Evolutionary conservation across 2,329 filamentous ascomycete genomes (phyloP).

Genomic region (Akanthomyces uredinophilus): DNA sequence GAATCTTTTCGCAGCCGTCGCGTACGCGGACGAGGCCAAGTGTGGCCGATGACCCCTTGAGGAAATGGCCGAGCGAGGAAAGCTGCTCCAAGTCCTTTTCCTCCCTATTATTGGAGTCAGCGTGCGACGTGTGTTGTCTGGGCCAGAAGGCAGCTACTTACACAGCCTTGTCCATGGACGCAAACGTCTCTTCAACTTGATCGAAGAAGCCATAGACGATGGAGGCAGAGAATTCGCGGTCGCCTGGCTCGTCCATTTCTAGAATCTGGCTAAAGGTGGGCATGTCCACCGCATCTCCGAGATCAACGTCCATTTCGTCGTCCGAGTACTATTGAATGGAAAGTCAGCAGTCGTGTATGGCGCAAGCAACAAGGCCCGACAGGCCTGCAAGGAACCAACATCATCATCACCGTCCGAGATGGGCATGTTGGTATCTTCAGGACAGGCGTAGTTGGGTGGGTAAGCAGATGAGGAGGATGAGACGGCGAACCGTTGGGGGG

Average conservation of each 20-base stretch:
- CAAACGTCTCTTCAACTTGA: constrained; percentile 82
- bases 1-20: constrained; percentile 93
- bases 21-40: constrained; percentile 86
- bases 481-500: constrained; percentile 2
- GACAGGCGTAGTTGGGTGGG: not conserved
- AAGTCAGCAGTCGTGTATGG: not conserved
- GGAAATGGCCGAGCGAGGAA: constrained; percentile 84
- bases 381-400: constrained; percentile 9
- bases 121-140: no score
- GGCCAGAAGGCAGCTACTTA: constrained; percentile 45
- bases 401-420: constrained; percentile 4
- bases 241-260: constrained; percentile 92
- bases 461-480: not conserved
- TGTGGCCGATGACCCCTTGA: constrained; percentile 95
- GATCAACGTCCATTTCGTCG: constrained; percentile 48
- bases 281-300: constrained; percentile 72
- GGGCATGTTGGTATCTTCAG: not conserved
- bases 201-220: constrained; percentile 92
- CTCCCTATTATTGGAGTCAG: constrained; percentile 42
- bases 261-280: constrained; percentile 89
- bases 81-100: constrained; percentile 66
- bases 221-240: constrained; percentile 79
- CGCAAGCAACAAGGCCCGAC: not conserved
- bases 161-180: constrained; percentile 77
- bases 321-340: not conserved